Evolutionary conservation across 1,284 basidiomycete species (phyloP).

Genomic region (Malassezia sympodialis): DNA sequence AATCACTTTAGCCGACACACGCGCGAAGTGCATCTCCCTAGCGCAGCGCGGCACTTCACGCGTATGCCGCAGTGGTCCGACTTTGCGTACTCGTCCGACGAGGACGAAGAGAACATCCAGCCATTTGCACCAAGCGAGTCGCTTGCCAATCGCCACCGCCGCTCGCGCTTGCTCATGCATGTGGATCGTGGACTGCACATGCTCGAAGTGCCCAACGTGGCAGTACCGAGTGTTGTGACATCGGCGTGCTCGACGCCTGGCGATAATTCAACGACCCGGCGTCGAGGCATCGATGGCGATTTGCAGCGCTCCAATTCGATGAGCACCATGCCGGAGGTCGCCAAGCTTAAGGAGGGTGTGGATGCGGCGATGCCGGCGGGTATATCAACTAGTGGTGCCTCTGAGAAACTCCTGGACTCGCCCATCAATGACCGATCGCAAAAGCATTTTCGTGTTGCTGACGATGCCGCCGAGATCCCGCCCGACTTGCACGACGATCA

Average conservation of each 20-base stretch:
- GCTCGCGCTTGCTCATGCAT: slow-evolving; percentile 31
- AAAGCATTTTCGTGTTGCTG: not conserved
- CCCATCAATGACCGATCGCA: not conserved
- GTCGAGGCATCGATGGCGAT: not conserved
- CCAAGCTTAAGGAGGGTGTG: not conserved
- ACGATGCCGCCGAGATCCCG: not conserved
- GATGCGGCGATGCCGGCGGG: not conserved
- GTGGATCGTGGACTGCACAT: slow-evolving; percentile 39
- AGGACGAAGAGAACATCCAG: slow-evolving; percentile 5
- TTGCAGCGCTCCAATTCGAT: not conserved
- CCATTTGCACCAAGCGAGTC: not conserved
- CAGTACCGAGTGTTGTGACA: not conserved
- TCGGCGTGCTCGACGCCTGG: not conserved
- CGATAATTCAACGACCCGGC: not conserved
- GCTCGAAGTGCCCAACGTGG: slow-evolving; percentile 11
- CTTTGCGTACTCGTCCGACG: slow-evolving; percentile 36
- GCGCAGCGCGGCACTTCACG: slow-evolving; percentile 19
- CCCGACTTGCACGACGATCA: slow-evolving; percentile 21
- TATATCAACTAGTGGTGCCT: not conserved
- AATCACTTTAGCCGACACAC: slow-evolving; percentile 40
- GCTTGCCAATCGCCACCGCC: not conserved
- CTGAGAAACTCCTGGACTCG: not conserved
- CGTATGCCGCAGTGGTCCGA: slow-evolving; percentile 46
- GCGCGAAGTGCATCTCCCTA: slow-evolving; percentile 37
- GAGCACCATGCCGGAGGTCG: not conserved